Conservation (phyloP, 495 filamentous ascomycete species). For the Clavariopsis aquatica region DNA sequence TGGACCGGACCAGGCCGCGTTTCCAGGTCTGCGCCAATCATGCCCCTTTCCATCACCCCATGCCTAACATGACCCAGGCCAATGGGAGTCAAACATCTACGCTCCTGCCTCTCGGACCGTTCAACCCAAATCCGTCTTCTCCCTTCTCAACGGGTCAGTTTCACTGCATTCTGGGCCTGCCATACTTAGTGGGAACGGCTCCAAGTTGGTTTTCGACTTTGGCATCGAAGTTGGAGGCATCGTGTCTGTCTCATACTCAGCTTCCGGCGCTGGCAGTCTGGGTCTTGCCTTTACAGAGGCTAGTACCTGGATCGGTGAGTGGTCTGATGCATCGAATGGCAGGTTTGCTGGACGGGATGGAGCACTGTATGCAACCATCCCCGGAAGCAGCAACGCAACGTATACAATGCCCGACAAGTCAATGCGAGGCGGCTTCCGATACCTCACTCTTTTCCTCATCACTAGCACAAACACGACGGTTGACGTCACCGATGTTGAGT, state of each 20-base stretch:
- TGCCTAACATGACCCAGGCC: not conserved
- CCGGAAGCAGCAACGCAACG: slow-evolving; percentile 46
- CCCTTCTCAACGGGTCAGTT: slow-evolving; percentile 43
- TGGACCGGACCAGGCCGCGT: slow-evolving; percentile 54
- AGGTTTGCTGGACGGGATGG: slow-evolving; percentile 55
- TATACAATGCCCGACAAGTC: slow-evolving; percentile 57
- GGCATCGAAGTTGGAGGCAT: slow-evolving; percentile 62
- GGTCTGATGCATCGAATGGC: slow-evolving; percentile 61
- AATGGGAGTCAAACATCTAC: slow-evolving; percentile 64
- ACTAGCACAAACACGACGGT: slow-evolving; percentile 45
- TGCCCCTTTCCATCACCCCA: too few relatives aligned
- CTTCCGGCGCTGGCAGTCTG: slow-evolving; percentile 51
- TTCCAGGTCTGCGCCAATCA: slow-evolving; percentile 52
- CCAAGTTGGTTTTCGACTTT: slow-evolving; percentile 58
- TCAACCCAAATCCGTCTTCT: slow-evolving; percentile 51
- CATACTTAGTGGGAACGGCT: slow-evolving; percentile 50
- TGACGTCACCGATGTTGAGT: slow-evolving; percentile 37
- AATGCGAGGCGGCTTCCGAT: slow-evolving; percentile 63
- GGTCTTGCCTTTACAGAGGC: slow-evolving; percentile 65
- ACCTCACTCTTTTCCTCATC: slow-evolving; percentile 58
- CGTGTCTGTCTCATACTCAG: slow-evolving; percentile 52
- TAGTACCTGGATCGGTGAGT: slow-evolving; percentile 62
- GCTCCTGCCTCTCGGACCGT: slow-evolving; percentile 58
- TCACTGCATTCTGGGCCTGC: slow-evolving; percentile 40
- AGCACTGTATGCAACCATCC: slow-evolving; percentile 56